A percentile compares a stretch with the other conserved stretches of the same genome.
phyloP scores from a whole-genome alignment of 306 rosid species.

The Trifolium pratense region DNA sequence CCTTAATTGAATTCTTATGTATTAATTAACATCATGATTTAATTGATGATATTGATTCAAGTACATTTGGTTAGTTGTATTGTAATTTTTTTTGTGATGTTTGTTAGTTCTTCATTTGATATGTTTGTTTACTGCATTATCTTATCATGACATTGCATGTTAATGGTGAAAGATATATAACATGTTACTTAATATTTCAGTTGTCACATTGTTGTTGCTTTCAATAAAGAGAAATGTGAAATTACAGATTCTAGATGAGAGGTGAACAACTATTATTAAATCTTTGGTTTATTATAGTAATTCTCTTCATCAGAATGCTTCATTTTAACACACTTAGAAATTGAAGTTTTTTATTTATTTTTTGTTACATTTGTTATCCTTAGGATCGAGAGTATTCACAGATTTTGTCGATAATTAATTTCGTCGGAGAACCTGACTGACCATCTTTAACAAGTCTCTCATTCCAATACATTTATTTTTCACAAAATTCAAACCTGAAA shows the following conservation, averaged over 20 bases:
- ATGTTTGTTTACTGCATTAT: slow-evolving; percentile 22
- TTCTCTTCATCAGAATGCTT: not conserved
- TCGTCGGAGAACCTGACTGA: no score
- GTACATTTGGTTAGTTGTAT: slow-evolving; percentile 31
- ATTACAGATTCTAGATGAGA: slow-evolving; percentile 4
- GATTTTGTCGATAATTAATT: no score
- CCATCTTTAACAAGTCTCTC: no score
- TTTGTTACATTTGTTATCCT: no score
- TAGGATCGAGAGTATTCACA: no score
- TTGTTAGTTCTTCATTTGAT: slow-evolving; percentile 2
- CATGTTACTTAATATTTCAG: slow-evolving; percentile 7
- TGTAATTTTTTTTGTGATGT: slow-evolving; percentile 26
- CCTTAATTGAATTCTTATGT: slow-evolving; percentile 55
- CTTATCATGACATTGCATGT: slow-evolving; percentile 25
- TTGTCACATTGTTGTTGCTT: not conserved
- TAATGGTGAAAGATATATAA: not conserved
- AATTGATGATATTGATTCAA: slow-evolving; percentile 57
- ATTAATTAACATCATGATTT: slow-evolving; percentile 62
- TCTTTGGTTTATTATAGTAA: slow-evolving; percentile 3
- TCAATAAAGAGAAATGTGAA: not conserved
- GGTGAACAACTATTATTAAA: not conserved
- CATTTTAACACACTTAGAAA: no score
- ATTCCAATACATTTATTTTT: no score
- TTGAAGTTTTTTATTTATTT: no score
- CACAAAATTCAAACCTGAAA: no score